These are phyloP conservation scores for Phaeosphaeriaceae sp. DNA, from an alignment of 2,329 filamentous ascomycete species.

Conservation along the genomic window DNA sequence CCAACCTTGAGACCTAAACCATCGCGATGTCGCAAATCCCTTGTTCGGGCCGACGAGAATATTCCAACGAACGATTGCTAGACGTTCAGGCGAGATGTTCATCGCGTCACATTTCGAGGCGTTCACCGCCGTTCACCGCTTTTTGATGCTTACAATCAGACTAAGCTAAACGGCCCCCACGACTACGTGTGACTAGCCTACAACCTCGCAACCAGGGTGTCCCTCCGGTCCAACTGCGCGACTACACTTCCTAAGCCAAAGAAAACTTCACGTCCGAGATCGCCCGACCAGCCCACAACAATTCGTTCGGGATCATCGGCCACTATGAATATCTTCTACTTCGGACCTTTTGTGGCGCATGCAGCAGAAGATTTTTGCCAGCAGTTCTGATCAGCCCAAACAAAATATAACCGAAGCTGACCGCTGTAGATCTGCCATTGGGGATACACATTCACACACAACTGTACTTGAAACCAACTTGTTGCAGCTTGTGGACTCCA, in stretches of 20 bases:
- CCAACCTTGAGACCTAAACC: not conserved
- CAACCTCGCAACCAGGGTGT: slow-evolving; percentile 9
- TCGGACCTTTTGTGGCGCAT: too few species aligned
- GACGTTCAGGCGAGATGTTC: not conserved
- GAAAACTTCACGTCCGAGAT: not conserved
- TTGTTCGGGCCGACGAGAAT: not conserved
- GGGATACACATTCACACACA: too few species aligned
- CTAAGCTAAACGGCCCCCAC: slow-evolving; percentile 2
- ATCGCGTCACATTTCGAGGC: slow-evolving; percentile 3
- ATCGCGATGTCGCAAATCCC: not conserved
- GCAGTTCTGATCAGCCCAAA: too few species aligned
- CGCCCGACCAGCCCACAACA: not conserved
- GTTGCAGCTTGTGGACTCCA: too few species aligned
- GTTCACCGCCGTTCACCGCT: slow-evolving; percentile 32
- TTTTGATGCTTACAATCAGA: slow-evolving; percentile 6
- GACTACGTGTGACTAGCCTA: slow-evolving; percentile 11
- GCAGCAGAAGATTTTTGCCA: too few species aligned
- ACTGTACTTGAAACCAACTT: too few species aligned
- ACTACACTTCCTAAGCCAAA: slow-evolving; percentile 2
- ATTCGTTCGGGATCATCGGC: too few species aligned
- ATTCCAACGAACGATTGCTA: not conserved
- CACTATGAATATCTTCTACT: too few species aligned
- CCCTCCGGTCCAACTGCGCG: not conserved
- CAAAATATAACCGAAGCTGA: too few species aligned
- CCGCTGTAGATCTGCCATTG: too few species aligned